Percentiles rank a stretch among this genome's conserved stretches.
Conservation (phyloP, 768 basidiomycete species). For the Infundibulicybe gibba region DNA sequence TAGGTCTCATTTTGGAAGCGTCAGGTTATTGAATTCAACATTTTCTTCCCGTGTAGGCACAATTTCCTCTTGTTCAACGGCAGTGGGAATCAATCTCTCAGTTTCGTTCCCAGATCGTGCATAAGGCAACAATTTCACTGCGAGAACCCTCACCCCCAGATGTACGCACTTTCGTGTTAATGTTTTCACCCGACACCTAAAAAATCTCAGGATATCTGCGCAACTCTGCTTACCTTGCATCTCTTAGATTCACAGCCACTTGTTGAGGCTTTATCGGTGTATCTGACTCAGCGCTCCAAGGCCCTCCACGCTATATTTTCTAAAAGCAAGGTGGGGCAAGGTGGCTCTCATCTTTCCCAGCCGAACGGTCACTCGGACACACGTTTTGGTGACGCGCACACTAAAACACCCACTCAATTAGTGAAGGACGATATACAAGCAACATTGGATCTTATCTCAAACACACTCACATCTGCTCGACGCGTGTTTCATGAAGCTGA, state of each 20-base stretch:
- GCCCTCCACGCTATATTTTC: slow-evolving; percentile 45
- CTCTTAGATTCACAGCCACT: slow-evolving; percentile 87
- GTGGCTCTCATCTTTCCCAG: neutral
- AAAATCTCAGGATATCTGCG: slow-evolving; percentile 58
- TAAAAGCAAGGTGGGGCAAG: slow-evolving; percentile 15
- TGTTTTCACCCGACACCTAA: slow-evolving; percentile 1
- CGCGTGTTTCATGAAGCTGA: slow-evolving; percentile 47
- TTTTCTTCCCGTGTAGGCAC: slow-evolving; percentile 44
- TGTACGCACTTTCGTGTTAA: slow-evolving; percentile 29
- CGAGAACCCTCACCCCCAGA: slow-evolving; percentile 55
- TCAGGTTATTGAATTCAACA: neutral
- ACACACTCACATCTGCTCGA: slow-evolving; percentile 56
- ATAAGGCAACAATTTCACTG: slow-evolving; percentile 81
- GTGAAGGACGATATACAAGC: slow-evolving; percentile 51
- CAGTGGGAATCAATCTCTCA: slow-evolving; percentile 92
- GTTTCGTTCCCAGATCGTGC: slow-evolving; percentile 85
- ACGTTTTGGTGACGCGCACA: slow-evolving; percentile 12
- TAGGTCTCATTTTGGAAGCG: slow-evolving; percentile 23
- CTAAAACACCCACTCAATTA: slow-evolving; percentile 39
- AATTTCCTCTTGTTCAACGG: slow-evolving; percentile 84
- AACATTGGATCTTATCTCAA: slow-evolving; percentile 51
- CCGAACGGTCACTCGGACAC: slow-evolving; percentile 31
- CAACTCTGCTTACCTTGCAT: slow-evolving; percentile 78
- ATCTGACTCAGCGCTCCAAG: slow-evolving; percentile 69
- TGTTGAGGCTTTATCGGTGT: slow-evolving; percentile 62